Conservation (phyloP, 2,329 filamentous ascomycete species). For the Dactylellina sp. region DNA sequence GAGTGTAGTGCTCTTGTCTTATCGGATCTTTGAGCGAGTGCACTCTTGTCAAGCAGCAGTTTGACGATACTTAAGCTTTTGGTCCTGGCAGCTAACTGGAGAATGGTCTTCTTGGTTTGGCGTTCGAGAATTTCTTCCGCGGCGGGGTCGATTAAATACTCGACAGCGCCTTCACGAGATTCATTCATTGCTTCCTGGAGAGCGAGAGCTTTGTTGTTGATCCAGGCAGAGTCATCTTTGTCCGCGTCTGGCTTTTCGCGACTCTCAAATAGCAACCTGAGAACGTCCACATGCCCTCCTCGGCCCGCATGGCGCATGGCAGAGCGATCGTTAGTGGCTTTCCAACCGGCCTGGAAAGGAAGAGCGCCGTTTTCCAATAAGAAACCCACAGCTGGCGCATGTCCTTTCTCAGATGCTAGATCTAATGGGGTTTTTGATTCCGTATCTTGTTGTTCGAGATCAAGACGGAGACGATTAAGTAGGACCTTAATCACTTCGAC, state of each 20-base stretch:
- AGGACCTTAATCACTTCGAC: slow-evolving; percentile 19
- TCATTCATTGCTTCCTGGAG: slow-evolving; percentile 22
- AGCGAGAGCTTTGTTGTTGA: slow-evolving; percentile 11
- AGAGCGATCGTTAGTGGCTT: slow-evolving; percentile 6
- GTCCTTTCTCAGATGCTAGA: slow-evolving; percentile 21
- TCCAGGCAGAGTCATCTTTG: neutral
- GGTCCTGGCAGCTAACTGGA: slow-evolving; percentile 18
- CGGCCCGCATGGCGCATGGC: slow-evolving; percentile 24
- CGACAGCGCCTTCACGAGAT: slow-evolving; percentile 9
- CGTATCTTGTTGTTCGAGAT: slow-evolving; percentile 26
- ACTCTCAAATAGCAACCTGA: slow-evolving; percentile 25
- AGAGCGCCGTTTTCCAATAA: slow-evolving; percentile 19
- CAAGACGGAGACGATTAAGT: slow-evolving; percentile 8
- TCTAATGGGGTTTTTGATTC: slow-evolving; percentile 23
- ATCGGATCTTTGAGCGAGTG: neutral
- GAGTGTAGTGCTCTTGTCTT: slow-evolving; percentile 24
- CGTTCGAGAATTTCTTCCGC: slow-evolving; percentile 8
- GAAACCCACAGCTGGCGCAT: neutral
- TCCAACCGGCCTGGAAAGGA: slow-evolving; percentile 15
- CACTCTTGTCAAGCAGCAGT: slow-evolving; percentile 17
- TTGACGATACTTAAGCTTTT: slow-evolving; percentile 25
- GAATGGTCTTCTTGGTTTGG: slow-evolving; percentile 5
- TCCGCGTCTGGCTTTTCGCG: neutral
- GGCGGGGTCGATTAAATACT: slow-evolving; percentile 18
- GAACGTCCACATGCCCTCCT: slow-evolving; percentile 12